These are phyloP conservation scores for Syzygium aqueum DNA, from an alignment of 345 rosid species.

Conservation along the genomic window DNA sequence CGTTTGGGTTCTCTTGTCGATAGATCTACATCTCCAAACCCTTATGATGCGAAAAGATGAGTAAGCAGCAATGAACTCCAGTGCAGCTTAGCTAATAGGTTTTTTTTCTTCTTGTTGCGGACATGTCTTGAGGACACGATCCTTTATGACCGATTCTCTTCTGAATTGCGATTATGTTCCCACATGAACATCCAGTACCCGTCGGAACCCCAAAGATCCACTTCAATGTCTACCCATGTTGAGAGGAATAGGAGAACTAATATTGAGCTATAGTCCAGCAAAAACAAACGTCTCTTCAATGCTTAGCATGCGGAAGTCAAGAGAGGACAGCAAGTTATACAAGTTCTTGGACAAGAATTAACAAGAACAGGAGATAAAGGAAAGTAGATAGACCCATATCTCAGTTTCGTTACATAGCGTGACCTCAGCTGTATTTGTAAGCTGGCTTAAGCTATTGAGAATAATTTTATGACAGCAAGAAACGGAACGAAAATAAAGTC, in stretches of 20 bases:
- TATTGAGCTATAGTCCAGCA: slow-evolving; percentile 24
- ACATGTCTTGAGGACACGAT: too few species aligned
- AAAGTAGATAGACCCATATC: background rate
- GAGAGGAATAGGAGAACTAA: slow-evolving; percentile 26
- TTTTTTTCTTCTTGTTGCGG: too few species aligned
- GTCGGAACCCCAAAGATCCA: slow-evolving; percentile 40
- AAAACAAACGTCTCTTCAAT: slow-evolving; percentile 51
- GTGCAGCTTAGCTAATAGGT: background rate
- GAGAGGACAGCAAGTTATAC: slow-evolving; percentile 18
- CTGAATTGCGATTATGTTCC: background rate
- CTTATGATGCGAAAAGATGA: slow-evolving; percentile 6
- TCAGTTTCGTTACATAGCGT: background rate
- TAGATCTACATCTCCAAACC: slow-evolving; percentile 31
- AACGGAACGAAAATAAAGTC: too few species aligned
- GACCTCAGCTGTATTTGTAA: too few species aligned
- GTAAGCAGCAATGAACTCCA: slow-evolving; percentile 10
- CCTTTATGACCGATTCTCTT: background rate
- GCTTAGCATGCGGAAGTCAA: slow-evolving; percentile 59
- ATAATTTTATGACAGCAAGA: too few species aligned
- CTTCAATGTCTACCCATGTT: slow-evolving; percentile 23
- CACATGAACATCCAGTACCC: slow-evolving; percentile 17
- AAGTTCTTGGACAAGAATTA: slow-evolving; percentile 27
- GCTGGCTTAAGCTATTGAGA: too few species aligned
- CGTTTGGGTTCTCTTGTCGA: slow-evolving; percentile 40
- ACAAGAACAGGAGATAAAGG: slow-evolving; percentile 1